Conservation (phyloP, 345 rosid species). For the Bruguiera sexangula region DNA sequence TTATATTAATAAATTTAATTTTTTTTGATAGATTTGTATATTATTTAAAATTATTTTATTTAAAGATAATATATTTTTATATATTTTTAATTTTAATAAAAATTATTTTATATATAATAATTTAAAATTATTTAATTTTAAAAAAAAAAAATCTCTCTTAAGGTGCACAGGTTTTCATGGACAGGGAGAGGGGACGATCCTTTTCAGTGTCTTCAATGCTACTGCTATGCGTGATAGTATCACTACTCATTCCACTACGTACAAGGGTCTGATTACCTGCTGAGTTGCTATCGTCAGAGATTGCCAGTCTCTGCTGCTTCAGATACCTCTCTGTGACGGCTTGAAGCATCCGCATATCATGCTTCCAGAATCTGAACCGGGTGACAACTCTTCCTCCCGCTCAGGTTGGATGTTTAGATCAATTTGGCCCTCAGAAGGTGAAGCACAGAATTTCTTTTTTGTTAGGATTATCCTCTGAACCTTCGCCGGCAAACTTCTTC, state of each 20-base stretch:
- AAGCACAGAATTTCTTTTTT: constrained; percentile 39
- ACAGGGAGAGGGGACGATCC: constrained; percentile 17
- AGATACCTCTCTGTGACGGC: constrained; percentile 36
- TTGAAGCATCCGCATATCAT: constrained; percentile 37
- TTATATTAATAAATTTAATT: no score
- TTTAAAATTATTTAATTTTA: no score
- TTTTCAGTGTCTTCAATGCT: constrained; percentile 29
- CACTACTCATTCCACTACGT: constrained; percentile 15
- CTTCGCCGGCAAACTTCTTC: constrained; percentile 36
- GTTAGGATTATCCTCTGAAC: constrained; percentile 46
- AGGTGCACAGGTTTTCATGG: constrained; percentile 27
- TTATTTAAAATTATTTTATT: no score
- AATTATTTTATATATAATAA: no score
- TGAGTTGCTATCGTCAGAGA: constrained; percentile 24
- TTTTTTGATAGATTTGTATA: no score
- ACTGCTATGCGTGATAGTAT: constrained; percentile 7
- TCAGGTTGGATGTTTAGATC: constrained; percentile 93
- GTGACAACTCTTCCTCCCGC: constrained; percentile 68
- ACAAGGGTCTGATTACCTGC: constrained; percentile 19
- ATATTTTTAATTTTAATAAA: no score
- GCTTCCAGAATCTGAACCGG: constrained; percentile 45
- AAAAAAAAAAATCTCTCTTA: no score
- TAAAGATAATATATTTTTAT: no score
- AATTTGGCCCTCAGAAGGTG: constrained; percentile 66
- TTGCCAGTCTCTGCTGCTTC: constrained; percentile 36